phyloP scores from a whole-genome alignment of 179 eudicot genomes.

The Drosera spatulata region DNA sequence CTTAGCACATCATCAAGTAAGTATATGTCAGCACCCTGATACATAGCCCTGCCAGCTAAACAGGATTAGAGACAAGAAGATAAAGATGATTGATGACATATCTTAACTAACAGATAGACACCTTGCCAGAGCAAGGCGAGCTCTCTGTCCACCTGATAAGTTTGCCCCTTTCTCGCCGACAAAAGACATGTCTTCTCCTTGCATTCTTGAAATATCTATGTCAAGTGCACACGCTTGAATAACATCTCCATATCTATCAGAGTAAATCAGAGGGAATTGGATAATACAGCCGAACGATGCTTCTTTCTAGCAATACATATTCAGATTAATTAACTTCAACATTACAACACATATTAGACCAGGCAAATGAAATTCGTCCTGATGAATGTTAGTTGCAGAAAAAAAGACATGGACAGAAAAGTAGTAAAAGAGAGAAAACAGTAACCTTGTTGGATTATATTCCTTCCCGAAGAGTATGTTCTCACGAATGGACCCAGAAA shows the following conservation, averaged over 20 bases:
- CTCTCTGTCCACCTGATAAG: constrained; percentile 93
- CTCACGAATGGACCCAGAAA: constrained; percentile 81
- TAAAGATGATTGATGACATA: not conserved
- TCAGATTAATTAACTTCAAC: too few species aligned
- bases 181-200: constrained; percentile 74
- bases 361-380: not conserved
- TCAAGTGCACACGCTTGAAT: constrained; percentile 74
- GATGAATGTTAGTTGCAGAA: constrained; percentile 1
- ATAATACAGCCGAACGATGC: too few species aligned
- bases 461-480: constrained; percentile 75
- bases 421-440: not conserved
- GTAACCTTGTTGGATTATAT: constrained; percentile 56
- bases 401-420: constrained; percentile 1
- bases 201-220: constrained; percentile 66
- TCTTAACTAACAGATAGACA: constrained; percentile 8
- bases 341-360: too few species aligned
- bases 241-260: constrained; percentile 59
- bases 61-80: not conserved
- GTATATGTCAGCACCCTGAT: constrained; percentile 50
- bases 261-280: not conserved
- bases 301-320: too few species aligned
- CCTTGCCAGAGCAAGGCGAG: constrained; percentile 97
- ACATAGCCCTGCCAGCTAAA: constrained; percentile 65
- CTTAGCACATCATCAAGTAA: constrained; percentile 91
- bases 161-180: constrained; percentile 86